Conservation (phyloP, 2,329 filamentous ascomycete species). For the Fusarium sp. region DNA sequence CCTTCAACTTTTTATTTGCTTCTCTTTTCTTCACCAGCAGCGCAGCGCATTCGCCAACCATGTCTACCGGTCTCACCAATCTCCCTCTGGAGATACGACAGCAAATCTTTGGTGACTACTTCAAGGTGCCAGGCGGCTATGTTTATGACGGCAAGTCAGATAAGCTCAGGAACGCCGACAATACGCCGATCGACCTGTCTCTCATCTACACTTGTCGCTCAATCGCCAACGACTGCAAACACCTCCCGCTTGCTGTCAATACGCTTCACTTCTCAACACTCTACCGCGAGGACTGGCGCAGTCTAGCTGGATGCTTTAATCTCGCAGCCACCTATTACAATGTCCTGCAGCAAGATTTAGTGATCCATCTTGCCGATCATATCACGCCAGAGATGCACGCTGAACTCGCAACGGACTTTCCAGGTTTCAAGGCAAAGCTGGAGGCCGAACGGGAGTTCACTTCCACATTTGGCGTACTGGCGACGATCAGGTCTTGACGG, state of each 20-base stretch:
- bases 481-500: neutral
- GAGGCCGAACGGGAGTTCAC: neutral
- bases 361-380: neutral
- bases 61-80: neutral
- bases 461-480: neutral
- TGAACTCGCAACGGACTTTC: neutral
- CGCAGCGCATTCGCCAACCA: neutral
- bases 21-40: neutral
- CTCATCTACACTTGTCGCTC: slow-evolving; percentile 33
- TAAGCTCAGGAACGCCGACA: slow-evolving; percentile 15
- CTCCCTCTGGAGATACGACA: slow-evolving; percentile 26
- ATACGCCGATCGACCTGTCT: slow-evolving; percentile 18
- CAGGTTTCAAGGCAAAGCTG: neutral
- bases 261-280: slow-evolving; percentile 26
- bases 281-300: neutral
- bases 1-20: neutral
- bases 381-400: slow-evolving; percentile 15
- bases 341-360: neutral
- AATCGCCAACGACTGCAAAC: slow-evolving; percentile 12
- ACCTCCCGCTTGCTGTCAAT: slow-evolving; percentile 20
- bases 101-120: slow-evolving; percentile 27
- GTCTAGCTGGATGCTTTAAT: slow-evolving; percentile 22
- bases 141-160: neutral
- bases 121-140: slow-evolving; percentile 27
- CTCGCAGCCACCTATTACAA: neutral